phyloP scores from a whole-genome alignment of 1,284 basidiomycete genomes.

The Coniferiporia weirii region DNA sequence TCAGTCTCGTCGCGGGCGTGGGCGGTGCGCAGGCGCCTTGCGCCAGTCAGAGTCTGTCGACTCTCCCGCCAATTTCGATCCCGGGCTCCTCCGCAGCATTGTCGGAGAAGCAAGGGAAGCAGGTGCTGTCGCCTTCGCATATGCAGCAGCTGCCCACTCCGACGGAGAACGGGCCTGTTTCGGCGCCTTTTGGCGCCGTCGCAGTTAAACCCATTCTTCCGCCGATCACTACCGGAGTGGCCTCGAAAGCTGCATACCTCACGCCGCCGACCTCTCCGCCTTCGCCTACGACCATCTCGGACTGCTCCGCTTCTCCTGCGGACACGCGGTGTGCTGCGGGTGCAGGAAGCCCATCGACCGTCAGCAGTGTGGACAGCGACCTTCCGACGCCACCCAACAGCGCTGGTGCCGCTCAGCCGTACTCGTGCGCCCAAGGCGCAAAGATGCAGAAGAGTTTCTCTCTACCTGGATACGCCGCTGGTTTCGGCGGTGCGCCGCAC shows the following conservation, averaged over 20 bases:
- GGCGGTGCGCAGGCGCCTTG: conserved; percentile 1
- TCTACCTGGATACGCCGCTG: not conserved
- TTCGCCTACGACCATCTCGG: not conserved
- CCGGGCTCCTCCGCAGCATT: too few species aligned
- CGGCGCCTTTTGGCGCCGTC: not conserved
- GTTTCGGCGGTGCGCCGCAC: not conserved
- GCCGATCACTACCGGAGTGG: not conserved
- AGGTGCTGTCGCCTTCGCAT: not conserved
- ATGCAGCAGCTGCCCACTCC: conserved; percentile 14
- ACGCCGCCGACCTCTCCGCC: not conserved
- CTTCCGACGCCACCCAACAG: not conserved
- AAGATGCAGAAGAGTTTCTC: not conserved
- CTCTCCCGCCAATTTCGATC: too few species aligned
- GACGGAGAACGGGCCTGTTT: conserved; percentile 7
- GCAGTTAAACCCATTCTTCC: not conserved
- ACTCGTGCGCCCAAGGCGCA: not conserved
- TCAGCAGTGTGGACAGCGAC: not conserved
- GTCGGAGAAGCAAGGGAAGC: too few species aligned
- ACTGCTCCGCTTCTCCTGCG: not conserved
- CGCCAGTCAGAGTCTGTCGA: too few species aligned
- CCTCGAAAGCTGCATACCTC: not conserved
- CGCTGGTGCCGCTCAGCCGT: not conserved
- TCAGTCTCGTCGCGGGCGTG: conserved; percentile 7
- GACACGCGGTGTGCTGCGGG: not conserved
- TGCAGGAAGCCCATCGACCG: not conserved